Conservation (phyloP, 2,329 filamentous ascomycete genomes). For the Polytolypa hystricis region DNA sequence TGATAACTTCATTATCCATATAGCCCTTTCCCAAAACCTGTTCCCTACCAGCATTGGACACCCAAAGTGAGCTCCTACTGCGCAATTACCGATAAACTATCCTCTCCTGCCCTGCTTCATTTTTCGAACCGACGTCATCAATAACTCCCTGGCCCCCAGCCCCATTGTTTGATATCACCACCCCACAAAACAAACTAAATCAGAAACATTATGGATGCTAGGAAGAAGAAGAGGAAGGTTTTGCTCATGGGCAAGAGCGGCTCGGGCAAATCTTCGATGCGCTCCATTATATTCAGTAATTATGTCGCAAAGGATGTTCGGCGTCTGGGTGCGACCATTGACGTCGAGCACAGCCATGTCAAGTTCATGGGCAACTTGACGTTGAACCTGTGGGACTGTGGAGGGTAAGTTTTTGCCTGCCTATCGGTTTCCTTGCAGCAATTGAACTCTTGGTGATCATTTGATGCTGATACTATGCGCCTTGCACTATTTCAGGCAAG, state of each 20-base stretch:
- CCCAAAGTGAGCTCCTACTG: no score
- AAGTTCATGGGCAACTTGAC: conserved; percentile 98
- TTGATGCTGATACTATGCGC: background rate
- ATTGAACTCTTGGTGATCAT: background rate
- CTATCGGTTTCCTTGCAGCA: conserved; percentile 1
- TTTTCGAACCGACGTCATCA: no score
- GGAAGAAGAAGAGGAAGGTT: conserved; percentile 72
- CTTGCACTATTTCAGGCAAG: conserved; percentile 53
- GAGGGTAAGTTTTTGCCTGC: conserved; percentile 49
- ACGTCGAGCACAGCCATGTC: conserved; percentile 96
- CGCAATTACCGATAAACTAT: no score
- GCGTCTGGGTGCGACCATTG: conserved; percentile 86
- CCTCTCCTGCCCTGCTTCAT: no score
- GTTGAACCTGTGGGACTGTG: conserved; percentile 96
- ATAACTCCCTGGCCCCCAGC: no score
- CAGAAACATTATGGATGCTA: conserved; percentile 29
- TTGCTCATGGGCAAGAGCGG: conserved; percentile 91
- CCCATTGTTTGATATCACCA: no score
- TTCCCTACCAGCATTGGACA: no score
- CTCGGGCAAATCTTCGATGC: conserved; percentile 96
- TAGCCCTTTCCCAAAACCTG: no score
- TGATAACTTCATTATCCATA: no score
- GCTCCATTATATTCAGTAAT: conserved; percentile 97
- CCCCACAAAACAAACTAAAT: no score
- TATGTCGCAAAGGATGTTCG: conserved; percentile 95